Base-by-base conservation (phyloP, 176 grass and related monocot genomes). In the Juncus inflexus region DNA sequence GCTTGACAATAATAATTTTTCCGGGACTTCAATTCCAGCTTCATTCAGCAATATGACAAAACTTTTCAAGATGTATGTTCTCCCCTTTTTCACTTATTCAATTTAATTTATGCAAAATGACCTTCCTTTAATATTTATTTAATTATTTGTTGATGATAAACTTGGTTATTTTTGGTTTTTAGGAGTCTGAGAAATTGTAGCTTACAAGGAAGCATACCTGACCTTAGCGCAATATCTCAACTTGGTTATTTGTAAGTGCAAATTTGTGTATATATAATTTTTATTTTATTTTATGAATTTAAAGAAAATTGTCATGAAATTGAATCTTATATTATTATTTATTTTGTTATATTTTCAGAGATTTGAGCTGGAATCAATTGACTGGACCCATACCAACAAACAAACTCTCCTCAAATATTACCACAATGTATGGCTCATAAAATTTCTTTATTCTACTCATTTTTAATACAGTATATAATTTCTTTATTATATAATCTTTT, bases 101-200 rank as follows among this genome's bases (percentile, higher is more conserved):
- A 28, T 28, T 50, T 61, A 74, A 42, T 78, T 58, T 59, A 59
- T 35, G 28, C 43, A 47, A 47, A 47, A 6, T 47, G 12, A 71
- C 57, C 37, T 12, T 58, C 38, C 54, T 60, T 36, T 72, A 35
- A 19, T 11, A 45, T 45, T 41, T 72, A 54, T 36, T 45, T 36
- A 58, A 35, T 8, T 11, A 45, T 45, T 41, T 72, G 40, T 61
- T 35, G 67, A 50, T 74, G 49, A 38, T 1, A 61, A 63, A 74
- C 38, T 6, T 12, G 19, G 3, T 52, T 73, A 65, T 66, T 80
- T 79, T 75, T 79, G 83, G 15, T 72, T 81, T 55, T 42, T 85
- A 99, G 94, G 85, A 99, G 94, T 75, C 64, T 99, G 73, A 83
- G 94, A 42, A 99, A 99, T 71, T 99, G 94, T 81, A 82, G 65